Percentiles rank a stretch among this genome's conserved stretches.
Conservation (phyloP, 306 rosid genomes). For the Vicia villosa region DNA sequence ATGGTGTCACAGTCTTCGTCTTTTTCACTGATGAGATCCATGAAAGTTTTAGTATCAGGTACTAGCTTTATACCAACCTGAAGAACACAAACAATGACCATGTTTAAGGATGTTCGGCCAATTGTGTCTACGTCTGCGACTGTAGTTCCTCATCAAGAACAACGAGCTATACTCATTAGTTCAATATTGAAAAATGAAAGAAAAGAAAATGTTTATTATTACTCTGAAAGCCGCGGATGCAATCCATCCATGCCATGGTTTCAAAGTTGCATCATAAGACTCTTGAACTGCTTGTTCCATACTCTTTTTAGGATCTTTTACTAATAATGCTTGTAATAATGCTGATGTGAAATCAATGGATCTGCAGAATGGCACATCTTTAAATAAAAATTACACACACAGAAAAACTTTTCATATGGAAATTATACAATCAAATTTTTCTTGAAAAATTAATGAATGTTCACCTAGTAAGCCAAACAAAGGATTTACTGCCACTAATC, state of each 20-base stretch:
- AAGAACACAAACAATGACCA: slow-evolving; percentile 7
- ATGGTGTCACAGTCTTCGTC: slow-evolving; percentile 60
- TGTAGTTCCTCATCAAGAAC: not conserved
- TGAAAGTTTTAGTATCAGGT: slow-evolving; percentile 66
- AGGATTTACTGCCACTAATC: slow-evolving; percentile 67
- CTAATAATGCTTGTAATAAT: slow-evolving; percentile 52
- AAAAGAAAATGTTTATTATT: slow-evolving; percentile 26
- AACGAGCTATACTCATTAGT: not conserved
- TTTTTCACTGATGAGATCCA: slow-evolving; percentile 58
- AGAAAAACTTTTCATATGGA: not conserved
- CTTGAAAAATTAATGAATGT: not conserved
- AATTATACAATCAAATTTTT: no score
- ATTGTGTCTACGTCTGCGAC: not conserved
- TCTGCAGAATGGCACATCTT: slow-evolving; percentile 43
- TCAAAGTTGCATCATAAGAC: slow-evolving; percentile 63
- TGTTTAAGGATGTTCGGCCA: not conserved
- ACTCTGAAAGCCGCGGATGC: slow-evolving; percentile 91
- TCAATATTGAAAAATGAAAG: slow-evolving; percentile 5
- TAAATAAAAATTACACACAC: slow-evolving; percentile 22
- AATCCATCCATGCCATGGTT: slow-evolving; percentile 98
- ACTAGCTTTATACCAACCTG: slow-evolving; percentile 84
- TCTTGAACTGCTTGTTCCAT: slow-evolving; percentile 82
- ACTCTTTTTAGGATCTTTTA: slow-evolving; percentile 54
- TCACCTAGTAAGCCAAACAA: slow-evolving; percentile 92
- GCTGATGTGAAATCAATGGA: slow-evolving; percentile 71